Conservation (phyloP, 2,329 filamentous ascomycete species). For the Aureobasidium sp. region DNA sequence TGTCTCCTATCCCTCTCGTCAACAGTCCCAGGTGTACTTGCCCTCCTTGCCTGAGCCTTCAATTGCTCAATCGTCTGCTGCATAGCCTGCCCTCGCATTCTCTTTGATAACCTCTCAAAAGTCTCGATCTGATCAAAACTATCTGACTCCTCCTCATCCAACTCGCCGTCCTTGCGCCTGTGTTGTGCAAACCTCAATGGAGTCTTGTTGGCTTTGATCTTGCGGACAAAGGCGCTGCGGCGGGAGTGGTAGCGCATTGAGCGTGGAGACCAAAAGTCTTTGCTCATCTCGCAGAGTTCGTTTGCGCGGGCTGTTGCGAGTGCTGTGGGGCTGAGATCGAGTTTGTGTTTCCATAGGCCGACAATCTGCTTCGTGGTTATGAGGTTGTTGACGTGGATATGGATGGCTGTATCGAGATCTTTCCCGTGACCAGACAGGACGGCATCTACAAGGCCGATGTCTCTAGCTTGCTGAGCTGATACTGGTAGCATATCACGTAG, state of each 20-base stretch:
- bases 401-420: conserved; percentile 40
- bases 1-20: neutral
- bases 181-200: conserved; percentile 47
- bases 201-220: conserved; percentile 41
- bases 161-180: conserved; percentile 29
- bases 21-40: neutral
- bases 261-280: conserved; percentile 48
- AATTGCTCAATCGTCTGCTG: neutral
- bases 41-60: neutral
- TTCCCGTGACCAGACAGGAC: conserved; percentile 40
- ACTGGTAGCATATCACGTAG: conserved; percentile 45
- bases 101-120: neutral
- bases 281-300: conserved; percentile 47
- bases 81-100: neutral
- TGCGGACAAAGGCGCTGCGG: conserved; percentile 46
- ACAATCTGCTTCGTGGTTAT: conserved; percentile 29
- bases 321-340: conserved; percentile 36
- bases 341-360: conserved; percentile 40
- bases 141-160: conserved; percentile 44
- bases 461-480: conserved; percentile 41
- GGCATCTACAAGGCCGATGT: conserved; percentile 44
- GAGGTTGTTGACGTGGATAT: conserved; percentile 38
- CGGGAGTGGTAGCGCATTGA: conserved; percentile 43
- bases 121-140: conserved; percentile 38
- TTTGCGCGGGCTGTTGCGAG: conserved; percentile 39